Evolutionary conservation across 2,329 filamentous ascomycete species (phyloP).

Genomic region (Fusarium buharicum): DNA sequence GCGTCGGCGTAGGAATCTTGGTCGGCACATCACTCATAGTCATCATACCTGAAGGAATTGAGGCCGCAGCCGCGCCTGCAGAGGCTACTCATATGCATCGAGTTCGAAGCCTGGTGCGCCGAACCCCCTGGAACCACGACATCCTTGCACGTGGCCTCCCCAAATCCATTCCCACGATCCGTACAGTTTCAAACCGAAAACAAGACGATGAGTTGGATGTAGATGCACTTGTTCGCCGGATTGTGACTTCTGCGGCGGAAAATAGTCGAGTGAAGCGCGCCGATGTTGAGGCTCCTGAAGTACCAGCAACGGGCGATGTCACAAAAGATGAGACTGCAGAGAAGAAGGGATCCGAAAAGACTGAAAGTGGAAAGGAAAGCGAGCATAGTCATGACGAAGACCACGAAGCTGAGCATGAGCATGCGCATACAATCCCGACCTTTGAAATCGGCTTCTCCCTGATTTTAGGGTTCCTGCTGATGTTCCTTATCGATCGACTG

Average conservation of each 20-base stretch:
- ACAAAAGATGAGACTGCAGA: conserved; percentile 9
- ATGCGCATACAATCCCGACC: conserved; percentile 62
- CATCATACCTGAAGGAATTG: conserved; percentile 96
- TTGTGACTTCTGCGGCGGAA: conserved; percentile 12
- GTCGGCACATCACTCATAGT: conserved; percentile 96
- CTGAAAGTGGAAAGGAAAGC: conserved; percentile 27
- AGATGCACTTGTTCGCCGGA: conserved; percentile 31
- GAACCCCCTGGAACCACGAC: conserved; percentile 48
- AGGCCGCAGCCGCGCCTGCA: conserved; percentile 78
- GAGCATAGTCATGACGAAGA: conserved; percentile 49
- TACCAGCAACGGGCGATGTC: conserved; percentile 21
- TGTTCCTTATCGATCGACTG: conserved; percentile 94
- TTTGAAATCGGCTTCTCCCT: conserved; percentile 89
- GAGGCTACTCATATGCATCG: conserved; percentile 54
- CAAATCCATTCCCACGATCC: conserved; percentile 37
- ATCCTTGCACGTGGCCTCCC: conserved; percentile 42
- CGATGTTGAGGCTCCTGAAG: conserved; percentile 31
- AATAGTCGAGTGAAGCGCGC: conserved; percentile 22
- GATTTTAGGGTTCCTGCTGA: conserved; percentile 89
- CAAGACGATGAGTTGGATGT: conserved; percentile 15
- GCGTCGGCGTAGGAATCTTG: conserved; percentile 90
- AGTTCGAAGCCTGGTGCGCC: conserved; percentile 47
- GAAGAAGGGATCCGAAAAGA: conserved; percentile 19
- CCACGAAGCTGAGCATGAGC: conserved; percentile 45
- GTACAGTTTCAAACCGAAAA: conserved; percentile 20